A percentile compares a stretch with the other conserved stretches of the same genome.
Conservation (phyloP, 176 grass and related monocot genomes). For the Oryza australiensis region DNA sequence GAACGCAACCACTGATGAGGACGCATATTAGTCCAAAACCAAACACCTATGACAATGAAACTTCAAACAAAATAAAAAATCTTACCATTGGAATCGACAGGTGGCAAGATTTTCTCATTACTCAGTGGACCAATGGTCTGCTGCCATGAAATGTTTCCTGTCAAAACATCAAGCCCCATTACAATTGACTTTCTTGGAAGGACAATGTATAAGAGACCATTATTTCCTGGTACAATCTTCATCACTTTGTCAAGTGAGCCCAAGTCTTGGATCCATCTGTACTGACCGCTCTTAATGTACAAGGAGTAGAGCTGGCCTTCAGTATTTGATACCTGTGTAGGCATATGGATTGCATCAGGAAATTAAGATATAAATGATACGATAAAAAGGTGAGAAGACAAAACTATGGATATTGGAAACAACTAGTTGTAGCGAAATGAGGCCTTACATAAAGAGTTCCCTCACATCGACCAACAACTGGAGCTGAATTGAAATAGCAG, state of each 20-base stretch:
- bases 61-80: not conserved
- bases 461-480: constrained; percentile 64
- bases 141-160: constrained; percentile 79
- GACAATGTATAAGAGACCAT: constrained; percentile 49
- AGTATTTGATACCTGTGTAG: constrained; percentile 63
- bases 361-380: not conserved
- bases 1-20: not conserved
- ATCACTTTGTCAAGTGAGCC: constrained; percentile 56
- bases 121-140: constrained; percentile 64
- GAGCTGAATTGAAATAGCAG: constrained; percentile 80
- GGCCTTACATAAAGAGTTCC: constrained; percentile 76
- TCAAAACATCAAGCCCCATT: constrained; percentile 65
- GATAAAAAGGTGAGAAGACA: constrained; percentile 5
- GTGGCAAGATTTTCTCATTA: constrained; percentile 42
- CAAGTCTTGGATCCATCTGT: constrained; percentile 80
- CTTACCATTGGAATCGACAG: constrained; percentile 79
- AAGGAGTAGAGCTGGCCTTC: constrained; percentile 84
- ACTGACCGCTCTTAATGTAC: constrained; percentile 50
- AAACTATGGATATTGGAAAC: not conserved
- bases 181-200: constrained; percentile 58
- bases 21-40: not conserved
- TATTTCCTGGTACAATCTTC: constrained; percentile 63
- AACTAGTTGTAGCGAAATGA: not conserved
- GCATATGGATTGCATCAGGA: not conserved
- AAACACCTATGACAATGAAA: not conserved